These are phyloP conservation scores for Kodamaea arcana DNA, from an alignment of 1,139 yeast species.

Conservation along the genomic window DNA sequence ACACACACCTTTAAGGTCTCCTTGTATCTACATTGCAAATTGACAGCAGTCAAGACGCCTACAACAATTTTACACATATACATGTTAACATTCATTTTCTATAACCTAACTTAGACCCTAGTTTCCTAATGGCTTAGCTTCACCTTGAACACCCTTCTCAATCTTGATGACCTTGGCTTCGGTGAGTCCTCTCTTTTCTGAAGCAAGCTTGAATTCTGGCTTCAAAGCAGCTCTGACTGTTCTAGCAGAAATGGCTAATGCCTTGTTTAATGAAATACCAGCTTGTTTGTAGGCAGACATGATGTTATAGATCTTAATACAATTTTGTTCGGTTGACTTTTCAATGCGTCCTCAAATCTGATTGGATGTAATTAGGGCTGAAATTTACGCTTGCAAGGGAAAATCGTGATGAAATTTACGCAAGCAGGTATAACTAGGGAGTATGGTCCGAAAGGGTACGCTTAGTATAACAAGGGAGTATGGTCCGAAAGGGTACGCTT, in stretches of 20 bases:
- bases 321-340: constrained; percentile 7
- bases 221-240: constrained; percentile 86
- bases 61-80: too few species aligned
- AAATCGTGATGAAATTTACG: constrained; percentile 1
- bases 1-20: too few species aligned
- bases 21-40: too few species aligned
- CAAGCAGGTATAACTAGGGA: too few species aligned
- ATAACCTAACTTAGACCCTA: neutral
- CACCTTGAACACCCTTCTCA: constrained; percentile 58
- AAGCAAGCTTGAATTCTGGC: constrained; percentile 75
- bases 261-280: constrained; percentile 84
- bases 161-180: constrained; percentile 76
- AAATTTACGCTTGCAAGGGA: constrained; percentile 3
- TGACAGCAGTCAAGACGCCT: too few species aligned
- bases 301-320: constrained; percentile 10
- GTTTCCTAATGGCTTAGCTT: constrained; percentile 31
- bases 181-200: constrained; percentile 68
- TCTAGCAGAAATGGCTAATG: constrained; percentile 86
- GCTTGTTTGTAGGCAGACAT: constrained; percentile 86
- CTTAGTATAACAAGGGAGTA: too few species aligned
- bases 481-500: too few species aligned
- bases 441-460: too few species aligned
- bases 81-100: neutral
- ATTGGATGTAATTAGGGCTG: constrained; percentile 5
- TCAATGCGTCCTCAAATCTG: constrained; percentile 4